phyloP scores from a whole-genome alignment of 1,284 basidiomycete species.

The Ceratobasidium sp. region DNA sequence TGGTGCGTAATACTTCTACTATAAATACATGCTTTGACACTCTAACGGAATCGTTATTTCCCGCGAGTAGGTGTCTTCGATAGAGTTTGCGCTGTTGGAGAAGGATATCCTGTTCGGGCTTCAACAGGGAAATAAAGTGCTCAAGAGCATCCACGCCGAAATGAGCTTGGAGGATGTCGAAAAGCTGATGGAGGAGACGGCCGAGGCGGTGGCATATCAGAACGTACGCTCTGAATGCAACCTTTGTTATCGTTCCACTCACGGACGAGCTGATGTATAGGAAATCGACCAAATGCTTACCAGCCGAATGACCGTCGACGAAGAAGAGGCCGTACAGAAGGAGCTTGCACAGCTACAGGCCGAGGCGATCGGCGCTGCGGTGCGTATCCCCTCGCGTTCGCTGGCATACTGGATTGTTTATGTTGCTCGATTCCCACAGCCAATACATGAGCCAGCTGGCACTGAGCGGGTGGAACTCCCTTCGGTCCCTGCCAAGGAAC shows the following conservation, averaged over 20 bases:
- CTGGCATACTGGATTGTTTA: not conserved
- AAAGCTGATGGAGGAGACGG: constrained; percentile 90
- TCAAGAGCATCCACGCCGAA: constrained; percentile 94
- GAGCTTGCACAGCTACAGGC: constrained; percentile 81
- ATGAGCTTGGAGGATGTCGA: constrained; percentile 95
- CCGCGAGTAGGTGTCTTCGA: constrained; percentile 84
- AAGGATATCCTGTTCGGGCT: constrained; percentile 93
- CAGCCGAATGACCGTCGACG: constrained; percentile 85
- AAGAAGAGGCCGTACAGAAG: constrained; percentile 92
- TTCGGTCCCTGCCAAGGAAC: constrained; percentile 61
- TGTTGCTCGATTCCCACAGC: constrained; percentile 44
- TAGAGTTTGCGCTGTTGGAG: constrained; percentile 96
- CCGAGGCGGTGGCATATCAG: constrained; percentile 93
- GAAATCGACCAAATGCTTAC: constrained; percentile 93
- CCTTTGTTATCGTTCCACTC: not conserved
- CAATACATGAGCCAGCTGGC: constrained; percentile 49
- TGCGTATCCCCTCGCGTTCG: not conserved
- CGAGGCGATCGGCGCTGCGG: constrained; percentile 63
- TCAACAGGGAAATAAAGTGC: constrained; percentile 91
- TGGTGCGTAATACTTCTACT: constrained; percentile 72
- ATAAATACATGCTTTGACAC: not conserved
- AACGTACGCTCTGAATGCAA: constrained; percentile 65
- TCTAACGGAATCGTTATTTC: not conserved
- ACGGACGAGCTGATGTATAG: constrained; percentile 59
- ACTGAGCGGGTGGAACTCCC: constrained; percentile 59